Evolutionary conservation across 768 basidiomycete species (phyloP).

Genomic region (Russula compacta): DNA sequence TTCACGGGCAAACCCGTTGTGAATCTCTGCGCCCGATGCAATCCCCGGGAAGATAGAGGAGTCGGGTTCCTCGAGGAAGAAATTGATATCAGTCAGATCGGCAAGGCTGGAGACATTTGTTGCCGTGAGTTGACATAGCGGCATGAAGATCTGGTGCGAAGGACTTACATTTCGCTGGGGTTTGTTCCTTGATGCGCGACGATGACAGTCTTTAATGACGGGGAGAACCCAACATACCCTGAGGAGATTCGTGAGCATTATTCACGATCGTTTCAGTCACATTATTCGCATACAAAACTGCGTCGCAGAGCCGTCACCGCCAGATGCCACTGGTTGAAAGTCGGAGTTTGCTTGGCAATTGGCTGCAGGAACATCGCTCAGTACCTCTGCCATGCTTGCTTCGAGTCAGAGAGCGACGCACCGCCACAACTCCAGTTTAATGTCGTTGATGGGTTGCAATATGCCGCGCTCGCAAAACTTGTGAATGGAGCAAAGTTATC

Average conservation of each 20-base stretch:
- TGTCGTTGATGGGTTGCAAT: conserved; percentile 26
- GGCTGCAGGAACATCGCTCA: conserved; percentile 21
- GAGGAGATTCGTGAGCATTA: not conserved
- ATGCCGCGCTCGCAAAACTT: conserved; percentile 27
- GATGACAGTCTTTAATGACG: conserved; percentile 28
- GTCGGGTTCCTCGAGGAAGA: conserved; percentile 30
- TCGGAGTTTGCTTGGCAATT: conserved; percentile 39
- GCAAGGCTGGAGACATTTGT: conserved; percentile 24
- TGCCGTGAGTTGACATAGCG: not conserved
- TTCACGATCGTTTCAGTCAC: too few species aligned
- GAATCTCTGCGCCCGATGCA: conserved; percentile 32
- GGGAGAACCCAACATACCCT: conserved; percentile 51
- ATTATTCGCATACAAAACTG: conserved; percentile 34
- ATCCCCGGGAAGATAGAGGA: conserved; percentile 43
- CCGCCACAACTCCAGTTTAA: conserved; percentile 27
- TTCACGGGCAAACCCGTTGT: conserved; percentile 38
- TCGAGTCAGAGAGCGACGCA: conserved; percentile 2
- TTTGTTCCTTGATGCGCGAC: conserved; percentile 35
- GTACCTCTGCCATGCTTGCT: too few species aligned
- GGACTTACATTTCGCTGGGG: conserved; percentile 25
- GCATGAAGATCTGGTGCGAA: not conserved
- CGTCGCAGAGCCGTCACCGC: conserved; percentile 34
- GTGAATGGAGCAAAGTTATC: conserved; percentile 25
- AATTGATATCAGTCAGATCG: conserved; percentile 35
- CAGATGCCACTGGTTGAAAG: conserved; percentile 41